Evolutionary conservation across 2,329 filamentous ascomycete species (phyloP).

Genomic region (Xylariaceae sp.): DNA sequence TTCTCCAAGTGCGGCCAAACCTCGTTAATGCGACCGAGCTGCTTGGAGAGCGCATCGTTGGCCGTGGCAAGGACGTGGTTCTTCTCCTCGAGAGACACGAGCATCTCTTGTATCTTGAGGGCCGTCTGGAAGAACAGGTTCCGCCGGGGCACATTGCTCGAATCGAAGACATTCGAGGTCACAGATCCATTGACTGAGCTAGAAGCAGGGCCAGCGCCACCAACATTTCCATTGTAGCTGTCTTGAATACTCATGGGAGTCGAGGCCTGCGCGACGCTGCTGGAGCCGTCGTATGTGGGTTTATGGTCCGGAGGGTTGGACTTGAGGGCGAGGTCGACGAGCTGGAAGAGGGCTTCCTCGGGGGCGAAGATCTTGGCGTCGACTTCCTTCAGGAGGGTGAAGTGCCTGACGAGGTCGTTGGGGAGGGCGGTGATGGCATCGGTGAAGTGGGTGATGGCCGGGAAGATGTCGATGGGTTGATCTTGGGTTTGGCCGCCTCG

Average conservation of each 20-base stretch:
- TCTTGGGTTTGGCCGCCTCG: conserved; percentile 45
- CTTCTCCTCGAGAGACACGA: conserved; percentile 92
- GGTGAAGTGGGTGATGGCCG: conserved; percentile 72
- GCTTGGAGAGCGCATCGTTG: conserved; percentile 82
- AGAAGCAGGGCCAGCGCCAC: conserved; percentile 36
- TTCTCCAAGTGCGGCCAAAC: conserved; percentile 82
- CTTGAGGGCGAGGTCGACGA: conserved; percentile 64
- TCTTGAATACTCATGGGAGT: conserved; percentile 50
- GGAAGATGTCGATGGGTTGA: conserved; percentile 65
- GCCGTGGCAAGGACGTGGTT: conserved; percentile 94
- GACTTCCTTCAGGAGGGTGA: conserved; percentile 93
- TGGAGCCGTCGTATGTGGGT: conserved; percentile 43
- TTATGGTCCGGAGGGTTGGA: conserved; percentile 47
- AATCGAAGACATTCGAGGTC: conserved; percentile 48
- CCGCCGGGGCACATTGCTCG: conserved; percentile 62
- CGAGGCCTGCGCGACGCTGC: conserved; percentile 41
- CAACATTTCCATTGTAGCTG: conserved; percentile 42
- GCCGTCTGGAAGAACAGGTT: conserved; percentile 77
- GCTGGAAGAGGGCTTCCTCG: conserved; percentile 75
- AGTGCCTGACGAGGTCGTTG: conserved; percentile 92
- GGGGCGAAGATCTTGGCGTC: conserved; percentile 93
- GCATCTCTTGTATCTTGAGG: conserved; percentile 75
- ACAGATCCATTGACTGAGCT: conserved; percentile 44
- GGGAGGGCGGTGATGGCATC: conserved; percentile 90
- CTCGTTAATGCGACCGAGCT: conserved; percentile 79